A percentile compares a stretch with the other conserved stretches of the same genome.
These are phyloP conservation scores for Russula sp. DNA, from an alignment of 768 basidiomycete genomes.

Conservation along the genomic window DNA sequence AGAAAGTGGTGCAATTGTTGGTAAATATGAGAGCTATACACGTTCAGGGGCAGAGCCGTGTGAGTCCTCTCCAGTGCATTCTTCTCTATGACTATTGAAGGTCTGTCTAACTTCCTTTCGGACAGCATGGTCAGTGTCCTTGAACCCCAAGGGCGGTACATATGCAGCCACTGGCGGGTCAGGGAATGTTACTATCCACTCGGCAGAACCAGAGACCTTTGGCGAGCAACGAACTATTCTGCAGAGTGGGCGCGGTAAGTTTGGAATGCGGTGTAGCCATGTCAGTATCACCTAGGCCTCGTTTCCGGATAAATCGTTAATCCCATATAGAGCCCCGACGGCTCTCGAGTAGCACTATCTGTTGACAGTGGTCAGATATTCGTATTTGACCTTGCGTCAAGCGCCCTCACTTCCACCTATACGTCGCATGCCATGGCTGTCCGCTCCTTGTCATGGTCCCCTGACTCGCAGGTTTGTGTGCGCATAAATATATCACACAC, in stretches of 20 bases:
- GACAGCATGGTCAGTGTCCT: slow-evolving; percentile 79
- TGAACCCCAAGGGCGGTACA: slow-evolving; percentile 65
- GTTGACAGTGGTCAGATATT: slow-evolving; percentile 85
- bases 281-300: slow-evolving; percentile 37
- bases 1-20: slow-evolving; percentile 49
- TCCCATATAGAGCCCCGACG: slow-evolving; percentile 77
- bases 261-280: slow-evolving; percentile 68
- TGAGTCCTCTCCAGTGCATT: slow-evolving; percentile 32
- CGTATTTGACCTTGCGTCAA: slow-evolving; percentile 73
- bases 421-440: slow-evolving; percentile 88
- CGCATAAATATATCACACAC: not conserved
- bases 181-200: slow-evolving; percentile 66
- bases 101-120: not conserved
- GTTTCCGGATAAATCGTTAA: not conserved
- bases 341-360: slow-evolving; percentile 70
- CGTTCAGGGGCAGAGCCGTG: slow-evolving; percentile 60
- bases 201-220: slow-evolving; percentile 58
- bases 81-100: not conserved
- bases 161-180: slow-evolving; percentile 69
- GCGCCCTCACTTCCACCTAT: slow-evolving; percentile 58
- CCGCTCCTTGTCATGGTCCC: slow-evolving; percentile 82
- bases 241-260: slow-evolving; percentile 63
- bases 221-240: slow-evolving; percentile 54
- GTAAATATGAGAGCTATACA: slow-evolving; percentile 66
- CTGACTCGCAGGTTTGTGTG: slow-evolving; percentile 69